Evolutionary conservation across 2,329 filamentous ascomycete genomes (phyloP), one percentile per base, ranked within the genome.

Genomic region (Trichoderma atroviride): DNA sequence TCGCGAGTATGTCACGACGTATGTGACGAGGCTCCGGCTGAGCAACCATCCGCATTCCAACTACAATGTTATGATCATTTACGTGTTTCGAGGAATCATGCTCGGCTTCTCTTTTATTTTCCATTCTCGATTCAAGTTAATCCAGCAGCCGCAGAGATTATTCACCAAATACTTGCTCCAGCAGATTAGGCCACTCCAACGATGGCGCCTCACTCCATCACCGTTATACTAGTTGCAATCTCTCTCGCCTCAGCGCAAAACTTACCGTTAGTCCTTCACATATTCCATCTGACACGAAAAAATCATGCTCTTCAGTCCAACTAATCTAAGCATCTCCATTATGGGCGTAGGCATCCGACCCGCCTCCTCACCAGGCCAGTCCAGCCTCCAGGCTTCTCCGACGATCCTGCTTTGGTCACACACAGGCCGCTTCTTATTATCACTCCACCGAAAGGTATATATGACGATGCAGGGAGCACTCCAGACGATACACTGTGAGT

Each of bases 291-390:
- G 19, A 13, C n/a, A 11, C 47, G 24, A 14, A 2, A 4, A 6
- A 22, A 9, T 11, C n/a, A 14, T 22, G 16, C 4, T 4, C 27
- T 31, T n/a, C 19, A n/a, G 24, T 19, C 62, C 33, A 14, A 57
- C 37, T 9, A 24, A 43, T 22, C 50, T 40, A 9, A 4, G 19
- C 11, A n/a, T 55, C 14, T 19, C 22, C 22, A 37, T 33, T 31
- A 19, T 24, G n/a, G 22, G n/a, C n/a, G 16, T 27, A 61, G 58
- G 22, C 24, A 43, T 27, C 37, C 40, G 9, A 61, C 68, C 27
- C 63, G 63, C 9, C 69, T 60, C 27, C 69, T 72, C 64, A 71
- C 71, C 27, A 69, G 65, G 5, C 70, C 70, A 2, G 52, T 55
- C 61, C 61, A 70, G 50, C 69, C 67, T 6, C 67, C 68, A 2